Conservation (phyloP, 2,329 filamentous ascomycete species). For the Neurospora sp. region DNA sequence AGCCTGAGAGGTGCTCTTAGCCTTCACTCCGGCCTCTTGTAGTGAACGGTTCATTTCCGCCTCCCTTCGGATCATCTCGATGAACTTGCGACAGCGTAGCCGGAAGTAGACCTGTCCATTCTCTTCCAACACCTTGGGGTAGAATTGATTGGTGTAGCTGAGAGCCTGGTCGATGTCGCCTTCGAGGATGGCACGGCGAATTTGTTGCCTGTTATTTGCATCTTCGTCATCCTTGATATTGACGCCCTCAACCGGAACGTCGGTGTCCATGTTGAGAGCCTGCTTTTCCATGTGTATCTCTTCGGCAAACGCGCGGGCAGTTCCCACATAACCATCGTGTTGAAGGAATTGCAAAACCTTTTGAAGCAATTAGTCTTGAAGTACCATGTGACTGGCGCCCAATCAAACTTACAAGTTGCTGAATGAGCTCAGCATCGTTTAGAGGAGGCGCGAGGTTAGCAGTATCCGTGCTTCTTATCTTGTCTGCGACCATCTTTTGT, state of each 20-base stretch:
- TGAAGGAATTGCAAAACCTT: constrained; percentile 74
- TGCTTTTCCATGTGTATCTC: constrained; percentile 68
- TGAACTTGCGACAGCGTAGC: constrained; percentile 80
- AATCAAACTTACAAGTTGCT: constrained; percentile 52
- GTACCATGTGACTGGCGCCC: not conserved
- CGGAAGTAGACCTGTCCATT: constrained; percentile 83
- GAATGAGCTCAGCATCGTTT: constrained; percentile 68
- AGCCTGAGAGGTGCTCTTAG: not conserved
- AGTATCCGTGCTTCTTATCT: constrained; percentile 33
- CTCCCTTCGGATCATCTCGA: constrained; percentile 80
- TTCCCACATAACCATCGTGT: constrained; percentile 93
- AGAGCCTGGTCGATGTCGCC: constrained; percentile 87
- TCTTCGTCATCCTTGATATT: constrained; percentile 74
- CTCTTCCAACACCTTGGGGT: constrained; percentile 67
- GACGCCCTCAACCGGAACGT: constrained; percentile 43
- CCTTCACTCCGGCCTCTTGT: constrained; percentile 22
- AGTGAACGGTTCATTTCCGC: constrained; percentile 51
- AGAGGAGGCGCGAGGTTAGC: constrained; percentile 50
- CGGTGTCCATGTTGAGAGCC: constrained; percentile 52
- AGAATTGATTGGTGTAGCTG: constrained; percentile 68
- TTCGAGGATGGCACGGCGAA: constrained; percentile 76
- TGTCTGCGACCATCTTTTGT: constrained; percentile 22
- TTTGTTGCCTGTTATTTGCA: constrained; percentile 82
- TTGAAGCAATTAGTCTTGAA: constrained; percentile 6
- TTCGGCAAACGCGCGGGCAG: constrained; percentile 74